These are phyloP conservation scores for Auricularia cornea DNA, from an alignment of 768 basidiomycete species.

Conservation along the genomic window DNA sequence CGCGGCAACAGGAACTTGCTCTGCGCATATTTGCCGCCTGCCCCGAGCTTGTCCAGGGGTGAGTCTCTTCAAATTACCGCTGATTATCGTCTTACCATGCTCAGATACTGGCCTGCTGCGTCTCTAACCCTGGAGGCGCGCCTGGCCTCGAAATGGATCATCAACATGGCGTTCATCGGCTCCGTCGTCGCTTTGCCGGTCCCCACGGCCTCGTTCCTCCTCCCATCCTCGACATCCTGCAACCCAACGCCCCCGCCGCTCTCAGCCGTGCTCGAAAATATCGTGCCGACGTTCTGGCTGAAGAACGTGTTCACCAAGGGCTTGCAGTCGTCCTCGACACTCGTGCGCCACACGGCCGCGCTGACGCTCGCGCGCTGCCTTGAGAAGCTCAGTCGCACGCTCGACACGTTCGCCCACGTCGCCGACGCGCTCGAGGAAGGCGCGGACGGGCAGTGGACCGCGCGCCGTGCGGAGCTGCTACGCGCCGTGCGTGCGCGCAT, in stretches of 20 bases:
- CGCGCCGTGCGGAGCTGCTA: constrained; percentile 57
- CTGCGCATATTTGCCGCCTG: constrained; percentile 72
- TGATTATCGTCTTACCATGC: constrained; percentile 8
- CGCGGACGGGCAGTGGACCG: constrained; percentile 64
- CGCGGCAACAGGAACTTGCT: constrained; percentile 75
- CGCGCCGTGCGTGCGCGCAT: constrained; percentile 65
- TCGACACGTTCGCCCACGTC: constrained; percentile 39
- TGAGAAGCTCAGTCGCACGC: constrained; percentile 54
- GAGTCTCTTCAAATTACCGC: constrained; percentile 12
- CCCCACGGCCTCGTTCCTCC: constrained; percentile 53
- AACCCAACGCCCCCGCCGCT: constrained; percentile 72
- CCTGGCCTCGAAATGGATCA: constrained; percentile 84
- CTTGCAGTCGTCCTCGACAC: constrained; percentile 55
- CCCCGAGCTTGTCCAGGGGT: constrained; percentile 82
- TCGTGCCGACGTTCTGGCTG: constrained; percentile 64
- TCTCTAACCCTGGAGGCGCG: constrained; percentile 75
- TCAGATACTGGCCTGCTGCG: constrained; percentile 63
- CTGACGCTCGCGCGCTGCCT: constrained; percentile 69
- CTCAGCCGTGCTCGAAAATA: constrained; percentile 59
- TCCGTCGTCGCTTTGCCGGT: constrained; percentile 69
- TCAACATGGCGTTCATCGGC: constrained; percentile 78
- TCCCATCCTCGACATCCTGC: constrained; percentile 36
- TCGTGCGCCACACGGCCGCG: constrained; percentile 84
- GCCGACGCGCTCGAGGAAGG: constrained; percentile 51
- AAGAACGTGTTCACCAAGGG: constrained; percentile 76